Evolutionary conservation across 176 grass and related monocot species (phyloP).

Genomic region (Oryza glumipatula): DNA sequence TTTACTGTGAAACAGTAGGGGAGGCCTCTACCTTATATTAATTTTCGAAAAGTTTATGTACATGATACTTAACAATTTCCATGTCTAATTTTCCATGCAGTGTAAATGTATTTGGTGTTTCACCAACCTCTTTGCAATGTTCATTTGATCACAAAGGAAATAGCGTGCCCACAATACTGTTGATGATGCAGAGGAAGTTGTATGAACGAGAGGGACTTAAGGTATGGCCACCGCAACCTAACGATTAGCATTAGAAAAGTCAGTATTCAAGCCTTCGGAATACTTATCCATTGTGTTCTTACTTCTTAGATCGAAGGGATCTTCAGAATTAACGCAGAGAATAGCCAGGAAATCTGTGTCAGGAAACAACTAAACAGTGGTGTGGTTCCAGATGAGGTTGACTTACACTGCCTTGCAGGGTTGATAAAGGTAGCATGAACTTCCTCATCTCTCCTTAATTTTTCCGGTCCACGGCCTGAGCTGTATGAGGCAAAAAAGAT

Average conservation of each 20-base stretch:
- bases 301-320: conserved; percentile 83
- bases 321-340: conserved; percentile 94
- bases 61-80: conserved; percentile 27
- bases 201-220: conserved; percentile 74
- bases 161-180: conserved; percentile 80
- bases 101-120: conserved; percentile 89
- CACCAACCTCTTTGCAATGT: conserved; percentile 89
- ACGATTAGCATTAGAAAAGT: neutral
- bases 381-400: conserved; percentile 73
- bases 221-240: conserved; percentile 48
- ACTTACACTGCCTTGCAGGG: conserved; percentile 87
- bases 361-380: conserved; percentile 83
- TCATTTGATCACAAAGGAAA: conserved; percentile 88
- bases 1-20: too few species aligned
- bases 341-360: conserved; percentile 73
- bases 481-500: neutral
- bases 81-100: conserved; percentile 41
- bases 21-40: too few species aligned
- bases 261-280: neutral
- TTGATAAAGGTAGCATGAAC: conserved; percentile 79
- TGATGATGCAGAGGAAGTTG: conserved; percentile 80
- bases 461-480: neutral
- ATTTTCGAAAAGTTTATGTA: too few species aligned
- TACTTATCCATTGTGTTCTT: conserved; percentile 17
- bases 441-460: conserved; percentile 1